Base-by-base conservation (phyloP, 2,329 filamentous ascomycete genomes). In the Alternaria ventricosa region DNA sequence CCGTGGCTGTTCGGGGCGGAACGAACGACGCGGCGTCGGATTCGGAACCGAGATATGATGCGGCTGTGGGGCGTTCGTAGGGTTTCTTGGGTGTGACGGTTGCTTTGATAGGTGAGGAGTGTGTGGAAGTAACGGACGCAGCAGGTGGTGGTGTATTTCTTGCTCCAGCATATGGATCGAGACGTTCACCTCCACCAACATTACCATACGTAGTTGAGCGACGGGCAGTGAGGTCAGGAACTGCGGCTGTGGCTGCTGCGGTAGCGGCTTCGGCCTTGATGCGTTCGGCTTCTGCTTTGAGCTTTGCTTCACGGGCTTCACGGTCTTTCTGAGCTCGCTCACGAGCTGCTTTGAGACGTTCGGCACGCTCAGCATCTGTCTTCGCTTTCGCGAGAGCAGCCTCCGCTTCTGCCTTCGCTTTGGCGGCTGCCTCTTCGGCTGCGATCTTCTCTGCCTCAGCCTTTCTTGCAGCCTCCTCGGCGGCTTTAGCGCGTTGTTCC, bases 141-240 rank as follows among this genome's bases (percentile, higher is more conserved):
- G 49, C 49, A 1, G 49, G 49, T 46, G 76, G 62, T 82, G 83
- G 59, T 84, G 88, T 67, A 84, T 86, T 69, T 46, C 65, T 64
- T 86, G 88, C 70, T 33, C 77, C 76, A 6, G 90, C 89, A 87
- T 90, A 92, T 70, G 89, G 89, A 78, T 88, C 91, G 54, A 86
- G 89, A 79, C 86, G 89, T 79, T 92, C 90, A 55, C 90, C 90
- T 22, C 90, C 86, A 30, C 88, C 86, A 13, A 77, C 58, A 22
- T 76, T 76, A 30, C 77, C 58, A 86, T 79, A 80, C 9, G 78
- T 75, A 12, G 75, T 74, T 27, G 75, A 77, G 11, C 77, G 75
- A 44, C 76, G 74, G n/a, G 64, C 68, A 7, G 60, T 65, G 36
- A 70, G 57, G 8, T 73, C 71, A n/a, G 69, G 69, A 12, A 55